phyloP scores from a whole-genome alignment of 768 basidiomycete genomes.

The Hemileccinum impolitum region DNA sequence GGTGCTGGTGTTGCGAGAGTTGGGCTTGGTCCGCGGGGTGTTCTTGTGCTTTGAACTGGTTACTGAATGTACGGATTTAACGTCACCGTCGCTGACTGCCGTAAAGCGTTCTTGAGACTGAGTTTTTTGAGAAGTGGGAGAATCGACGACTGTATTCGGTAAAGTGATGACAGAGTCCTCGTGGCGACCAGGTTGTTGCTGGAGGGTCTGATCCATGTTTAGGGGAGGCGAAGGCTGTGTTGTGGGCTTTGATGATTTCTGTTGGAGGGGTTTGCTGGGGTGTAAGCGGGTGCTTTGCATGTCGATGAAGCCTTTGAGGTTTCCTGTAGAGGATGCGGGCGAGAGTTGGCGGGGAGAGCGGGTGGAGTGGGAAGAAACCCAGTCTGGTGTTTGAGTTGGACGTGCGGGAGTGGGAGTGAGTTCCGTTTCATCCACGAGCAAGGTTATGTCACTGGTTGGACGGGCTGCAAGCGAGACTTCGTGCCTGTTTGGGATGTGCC shows the following conservation, averaged over 20 bases:
- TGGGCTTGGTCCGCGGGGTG: constrained; percentile 13
- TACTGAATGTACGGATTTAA: constrained; percentile 23
- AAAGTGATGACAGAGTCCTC: constrained; percentile 14
- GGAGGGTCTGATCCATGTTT: constrained; percentile 21
- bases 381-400: constrained; percentile 11
- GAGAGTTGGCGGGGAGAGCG: constrained; percentile 22
- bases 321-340: constrained; percentile 32
- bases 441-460: constrained; percentile 20
- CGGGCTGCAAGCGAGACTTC: constrained; percentile 34
- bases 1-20: constrained; percentile 40
- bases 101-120: constrained; percentile 19
- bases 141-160: constrained; percentile 16
- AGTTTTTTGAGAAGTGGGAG: constrained; percentile 20
- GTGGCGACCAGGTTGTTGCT: constrained; percentile 15
- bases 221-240: constrained; percentile 32
- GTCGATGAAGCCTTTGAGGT: constrained; percentile 27
- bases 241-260: constrained; percentile 21
- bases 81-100: constrained; percentile 21
- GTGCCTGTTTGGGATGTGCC: constrained; percentile 29
- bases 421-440: constrained; percentile 22
- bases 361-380: constrained; percentile 9
- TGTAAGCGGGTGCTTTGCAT: constrained; percentile 5
- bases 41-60: constrained; percentile 27
- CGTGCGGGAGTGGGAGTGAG: constrained; percentile 27
- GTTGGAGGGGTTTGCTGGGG: constrained; percentile 4